A percentile compares a stretch with the other conserved stretches of the same genome.
These are phyloP conservation scores for Lasiosphaeria ovina DNA, from an alignment of 495 filamentous ascomycete species.

Conservation along the genomic window DNA sequence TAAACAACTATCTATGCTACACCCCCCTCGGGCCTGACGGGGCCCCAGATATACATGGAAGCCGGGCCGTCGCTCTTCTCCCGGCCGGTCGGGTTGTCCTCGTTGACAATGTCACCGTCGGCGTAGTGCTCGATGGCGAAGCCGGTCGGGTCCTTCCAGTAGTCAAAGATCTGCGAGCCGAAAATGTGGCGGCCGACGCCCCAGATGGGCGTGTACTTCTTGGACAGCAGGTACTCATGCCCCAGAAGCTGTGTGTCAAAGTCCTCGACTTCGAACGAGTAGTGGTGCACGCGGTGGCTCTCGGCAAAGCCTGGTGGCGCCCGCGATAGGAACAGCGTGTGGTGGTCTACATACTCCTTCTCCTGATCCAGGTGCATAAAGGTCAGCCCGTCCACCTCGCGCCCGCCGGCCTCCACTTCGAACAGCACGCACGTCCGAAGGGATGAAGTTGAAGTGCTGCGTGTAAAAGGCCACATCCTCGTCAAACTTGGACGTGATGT, in stretches of 20 bases:
- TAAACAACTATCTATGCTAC: neutral
- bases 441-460: constrained; percentile 57
- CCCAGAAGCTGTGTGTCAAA: constrained; percentile 62
- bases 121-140: constrained; percentile 55
- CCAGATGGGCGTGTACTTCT: constrained; percentile 59
- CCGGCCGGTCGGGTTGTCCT: constrained; percentile 38
- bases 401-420: constrained; percentile 28
- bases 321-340: constrained; percentile 52
- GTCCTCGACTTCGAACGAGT: constrained; percentile 60
- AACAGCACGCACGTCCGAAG: constrained; percentile 40
- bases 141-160: constrained; percentile 55
- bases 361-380: constrained; percentile 26
- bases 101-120: constrained; percentile 60
- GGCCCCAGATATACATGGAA: constrained; percentile 34
- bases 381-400: constrained; percentile 41
- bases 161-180: constrained; percentile 56
- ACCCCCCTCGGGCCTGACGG: constrained; percentile 8
- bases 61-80: constrained; percentile 16
- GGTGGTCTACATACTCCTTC: constrained; percentile 49
- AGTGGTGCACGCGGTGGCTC: constrained; percentile 57
- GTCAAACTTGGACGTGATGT: constrained; percentile 51
- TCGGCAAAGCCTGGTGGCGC: constrained; percentile 13
- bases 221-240: constrained; percentile 54
- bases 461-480: constrained; percentile 54
- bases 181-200: constrained; percentile 61